These are phyloP conservation scores for Nicotiana undulata DNA, from an alignment of 257 asterid species.

Conservation along the genomic window DNA sequence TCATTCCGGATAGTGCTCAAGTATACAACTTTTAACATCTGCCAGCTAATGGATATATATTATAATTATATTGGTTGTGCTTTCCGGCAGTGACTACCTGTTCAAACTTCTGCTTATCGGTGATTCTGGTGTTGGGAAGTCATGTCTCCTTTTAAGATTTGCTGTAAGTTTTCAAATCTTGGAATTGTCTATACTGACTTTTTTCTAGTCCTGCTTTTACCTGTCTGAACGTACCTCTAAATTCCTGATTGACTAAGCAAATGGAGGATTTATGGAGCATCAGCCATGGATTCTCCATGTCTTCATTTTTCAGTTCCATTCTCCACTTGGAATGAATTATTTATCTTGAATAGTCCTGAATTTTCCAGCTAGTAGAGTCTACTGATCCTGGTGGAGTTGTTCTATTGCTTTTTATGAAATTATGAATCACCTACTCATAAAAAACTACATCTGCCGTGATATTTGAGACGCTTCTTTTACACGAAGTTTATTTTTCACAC, in stretches of 20 bases:
- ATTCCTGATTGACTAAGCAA: background rate
- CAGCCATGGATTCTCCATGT: background rate
- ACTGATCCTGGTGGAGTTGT: background rate
- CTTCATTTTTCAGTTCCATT: background rate
- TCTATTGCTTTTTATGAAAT: background rate
- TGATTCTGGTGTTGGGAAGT: slow-evolving; percentile 6
- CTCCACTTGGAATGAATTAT: background rate
- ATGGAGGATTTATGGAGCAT: background rate
- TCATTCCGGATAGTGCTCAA: background rate
- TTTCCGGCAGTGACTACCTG: slow-evolving; percentile 2
- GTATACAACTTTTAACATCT: background rate
- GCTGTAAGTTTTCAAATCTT: background rate
- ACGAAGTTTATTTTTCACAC: background rate
- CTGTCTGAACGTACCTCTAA: background rate
- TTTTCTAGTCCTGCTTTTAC: background rate
- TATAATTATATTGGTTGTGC: background rate
- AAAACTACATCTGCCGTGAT: background rate
- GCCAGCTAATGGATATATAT: background rate
- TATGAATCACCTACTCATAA: background rate
- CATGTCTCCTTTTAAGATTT: slow-evolving; percentile 7
- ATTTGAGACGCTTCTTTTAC: background rate
- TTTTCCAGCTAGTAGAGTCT: background rate
- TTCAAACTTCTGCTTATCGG: slow-evolving; percentile 6
- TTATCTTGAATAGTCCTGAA: background rate
- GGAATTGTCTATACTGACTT: background rate